Evolutionary conservation across 2,329 filamentous ascomycete species (phyloP).

Genomic region (Trichoderma polysporum): DNA sequence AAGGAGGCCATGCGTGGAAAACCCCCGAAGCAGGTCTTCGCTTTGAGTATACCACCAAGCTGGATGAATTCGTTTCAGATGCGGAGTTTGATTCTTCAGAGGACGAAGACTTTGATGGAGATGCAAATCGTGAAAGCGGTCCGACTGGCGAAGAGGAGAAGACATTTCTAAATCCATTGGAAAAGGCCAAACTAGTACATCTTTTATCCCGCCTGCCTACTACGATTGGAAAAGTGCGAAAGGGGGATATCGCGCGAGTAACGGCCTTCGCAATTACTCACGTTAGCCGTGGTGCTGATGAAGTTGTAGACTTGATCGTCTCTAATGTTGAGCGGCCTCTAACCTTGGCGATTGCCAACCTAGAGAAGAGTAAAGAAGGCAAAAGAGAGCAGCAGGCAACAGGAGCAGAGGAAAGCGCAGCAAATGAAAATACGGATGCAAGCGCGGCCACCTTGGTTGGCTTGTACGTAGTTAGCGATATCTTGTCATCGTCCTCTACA

Average conservation of each 20-base stretch:
- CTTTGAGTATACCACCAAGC: conserved; percentile 74
- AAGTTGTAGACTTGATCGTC: conserved; percentile 86
- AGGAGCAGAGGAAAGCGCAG: conserved; percentile 37
- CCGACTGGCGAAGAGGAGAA: conserved; percentile 49
- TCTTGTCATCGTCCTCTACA: conserved; percentile 73
- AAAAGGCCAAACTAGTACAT: conserved; percentile 81
- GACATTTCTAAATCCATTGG: conserved; percentile 75
- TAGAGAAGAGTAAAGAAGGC: conserved; percentile 45
- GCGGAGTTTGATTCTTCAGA: conserved; percentile 85
- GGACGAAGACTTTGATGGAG: conserved; percentile 70
- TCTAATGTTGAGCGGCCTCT: conserved; percentile 79
- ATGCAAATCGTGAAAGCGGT: conserved; percentile 48
- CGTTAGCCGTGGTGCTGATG: conserved; percentile 78
- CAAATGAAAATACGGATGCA: conserved; percentile 55
- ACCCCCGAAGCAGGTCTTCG: conserved; percentile 69
- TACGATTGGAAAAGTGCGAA: conserved; percentile 69
- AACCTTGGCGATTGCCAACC: conserved; percentile 69
- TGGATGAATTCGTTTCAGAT: conserved; percentile 81
- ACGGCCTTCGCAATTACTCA: conserved; percentile 89
- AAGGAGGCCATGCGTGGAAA: conserved; percentile 75
- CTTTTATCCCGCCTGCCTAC: conserved; percentile 80
- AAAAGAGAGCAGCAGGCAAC: conserved; percentile 32
- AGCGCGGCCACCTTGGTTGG: conserved; percentile 76
- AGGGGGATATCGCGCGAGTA: conserved; percentile 81
- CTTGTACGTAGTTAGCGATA: conserved; percentile 75